These are phyloP conservation scores for Podosphaera fusca DNA, from an alignment of 2,329 filamentous ascomycete species.

Conservation along the genomic window DNA sequence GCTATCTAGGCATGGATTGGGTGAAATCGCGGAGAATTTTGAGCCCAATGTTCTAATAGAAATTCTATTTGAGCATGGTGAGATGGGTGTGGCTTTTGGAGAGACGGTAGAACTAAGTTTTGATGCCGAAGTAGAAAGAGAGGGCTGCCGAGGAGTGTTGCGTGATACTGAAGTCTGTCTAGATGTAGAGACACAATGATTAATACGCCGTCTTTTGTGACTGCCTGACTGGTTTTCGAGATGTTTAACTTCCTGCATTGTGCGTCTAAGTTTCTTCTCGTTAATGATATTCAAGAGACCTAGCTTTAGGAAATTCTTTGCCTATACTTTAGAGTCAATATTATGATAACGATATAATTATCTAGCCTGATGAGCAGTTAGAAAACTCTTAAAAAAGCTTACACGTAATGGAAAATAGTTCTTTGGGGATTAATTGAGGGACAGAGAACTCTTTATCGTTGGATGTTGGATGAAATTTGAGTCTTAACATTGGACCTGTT, in stretches of 20 bases:
- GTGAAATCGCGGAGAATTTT: slow-evolving; percentile 1
- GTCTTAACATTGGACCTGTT: not conserved
- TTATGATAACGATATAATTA: too few species aligned
- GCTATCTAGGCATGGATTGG: slow-evolving; percentile 4
- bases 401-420: too few species aligned
- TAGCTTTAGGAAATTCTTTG: too few species aligned
- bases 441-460: too few species aligned
- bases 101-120: slow-evolving; percentile 5
- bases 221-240: not conserved
- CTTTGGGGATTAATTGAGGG: too few species aligned
- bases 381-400: too few species aligned
- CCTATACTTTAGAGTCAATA: too few species aligned
- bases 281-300: not conserved
- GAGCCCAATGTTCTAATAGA: slow-evolving; percentile 6
- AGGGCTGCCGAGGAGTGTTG: slow-evolving; percentile 4
- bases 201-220: not conserved
- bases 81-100: slow-evolving; percentile 6
- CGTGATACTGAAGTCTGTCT: not conserved
- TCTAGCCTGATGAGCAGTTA: too few species aligned
- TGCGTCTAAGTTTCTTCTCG: not conserved
- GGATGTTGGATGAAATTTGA: not conserved
- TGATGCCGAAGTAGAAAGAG: slow-evolving; percentile 9
- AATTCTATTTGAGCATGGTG: slow-evolving; percentile 6
- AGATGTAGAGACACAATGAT: not conserved
- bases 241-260: not conserved